Percentiles rank a stretch among this genome's conserved stretches.
These are phyloP conservation scores for Puya raimondii DNA, from an alignment of 176 grass and related monocot genomes.

Conservation along the genomic window DNA sequence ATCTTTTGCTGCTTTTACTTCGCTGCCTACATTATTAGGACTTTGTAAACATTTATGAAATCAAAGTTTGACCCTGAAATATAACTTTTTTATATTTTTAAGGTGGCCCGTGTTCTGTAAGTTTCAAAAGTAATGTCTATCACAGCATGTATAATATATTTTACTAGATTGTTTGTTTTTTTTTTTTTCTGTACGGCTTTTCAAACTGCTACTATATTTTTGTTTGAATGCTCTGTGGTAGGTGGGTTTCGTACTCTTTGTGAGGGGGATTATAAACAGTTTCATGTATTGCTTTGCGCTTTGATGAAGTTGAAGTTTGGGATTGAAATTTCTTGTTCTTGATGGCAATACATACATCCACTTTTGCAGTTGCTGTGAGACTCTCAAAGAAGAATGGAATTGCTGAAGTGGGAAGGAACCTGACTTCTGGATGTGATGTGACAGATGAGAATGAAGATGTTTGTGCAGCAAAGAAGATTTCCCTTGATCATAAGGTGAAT, in stretches of 20 bases:
- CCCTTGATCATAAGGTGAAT: conserved; percentile 25
- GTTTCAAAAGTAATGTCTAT: no score
- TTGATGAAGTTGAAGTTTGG: not conserved
- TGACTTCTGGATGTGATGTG: conserved; percentile 11
- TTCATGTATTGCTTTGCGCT: conserved; percentile 1
- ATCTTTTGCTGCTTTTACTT: not conserved
- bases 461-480: conserved; percentile 7
- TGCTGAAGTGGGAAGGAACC: conserved; percentile 27
- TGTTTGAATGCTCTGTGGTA: not conserved
- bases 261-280: no score
- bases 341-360: not conserved
- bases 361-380: conserved; percentile 10
- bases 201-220: not conserved
- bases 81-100: no score
- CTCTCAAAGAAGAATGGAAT: conserved; percentile 21
- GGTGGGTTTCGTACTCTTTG: not conserved
- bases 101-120: no score
- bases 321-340: conserved; percentile 8
- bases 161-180: no score
- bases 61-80: not conserved
- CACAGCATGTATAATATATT: no score
- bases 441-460: conserved; percentile 26
- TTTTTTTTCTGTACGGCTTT: no score
- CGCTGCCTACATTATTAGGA: not conserved
- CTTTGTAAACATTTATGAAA: not conserved